Base-by-base conservation (phyloP, 2,329 filamentous ascomycete species). In the Sporothrix pallida region DNA sequence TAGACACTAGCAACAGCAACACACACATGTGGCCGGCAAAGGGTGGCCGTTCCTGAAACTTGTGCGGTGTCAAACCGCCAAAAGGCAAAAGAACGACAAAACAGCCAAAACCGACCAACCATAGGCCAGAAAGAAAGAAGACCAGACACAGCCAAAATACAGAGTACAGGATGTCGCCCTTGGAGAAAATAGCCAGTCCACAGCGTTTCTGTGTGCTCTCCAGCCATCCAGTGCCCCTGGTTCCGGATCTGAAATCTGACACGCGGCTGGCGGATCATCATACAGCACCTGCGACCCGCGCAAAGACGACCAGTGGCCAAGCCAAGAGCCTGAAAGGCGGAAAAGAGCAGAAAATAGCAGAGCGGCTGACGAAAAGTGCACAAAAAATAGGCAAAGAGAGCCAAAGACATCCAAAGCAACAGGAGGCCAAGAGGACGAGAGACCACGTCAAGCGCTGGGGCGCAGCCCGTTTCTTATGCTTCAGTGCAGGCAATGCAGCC, bases 281-380 rank as follows among this genome's bases (percentile, higher is more conserved):
- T n/a, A 72, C 73, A 68, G 37, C 56, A 50, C 20, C 58, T 70
- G 73, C 70, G 70, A 70, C 73, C 31, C 50, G 15, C 17, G 12
- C 46, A 67, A 60, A 54, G 26, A 71, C 17, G 50, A 63, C 20
- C 62, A 48, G 62, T 48, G 42, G 62, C 62, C 31, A 37, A 7
- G 31, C 31, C 42, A 67, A 48, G n/a, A 15, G 42, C 62, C 37
- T n/a, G 62, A 63, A 26, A 63, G 20, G 15, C 48, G n/a, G 42
- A 9, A 56, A 8, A 56, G 7, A 12, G 52, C 52, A 56, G 52
- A 54, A 23, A n/a, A 44, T 17, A 71, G 54, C 17, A 42, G 20
- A 42, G 20, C 26, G 1, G 20, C 46, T 46, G 73, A 85, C 84
- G 77, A 84, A 84, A 56, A 48, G 17, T 26, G 23, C 65, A 52